Evolutionary conservation across 306 rosid genomes (phyloP).

Genomic region (Cucumis sativus): DNA sequence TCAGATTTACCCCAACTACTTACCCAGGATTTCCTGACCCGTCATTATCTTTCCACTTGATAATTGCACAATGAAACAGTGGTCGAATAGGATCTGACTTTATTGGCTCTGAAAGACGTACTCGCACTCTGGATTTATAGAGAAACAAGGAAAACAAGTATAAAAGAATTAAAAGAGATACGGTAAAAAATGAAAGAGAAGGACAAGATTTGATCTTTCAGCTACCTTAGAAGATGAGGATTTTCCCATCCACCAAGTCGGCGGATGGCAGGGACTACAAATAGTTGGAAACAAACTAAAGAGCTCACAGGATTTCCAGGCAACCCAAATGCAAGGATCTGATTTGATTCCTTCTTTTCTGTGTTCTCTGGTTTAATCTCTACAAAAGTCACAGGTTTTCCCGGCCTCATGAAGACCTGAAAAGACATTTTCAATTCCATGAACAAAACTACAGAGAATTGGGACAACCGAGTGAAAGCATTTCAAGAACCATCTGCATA

Average conservation of each 20-base stretch:
- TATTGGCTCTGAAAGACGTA: conserved; percentile 46
- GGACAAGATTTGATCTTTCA: conserved; percentile 10
- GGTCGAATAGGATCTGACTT: conserved; percentile 63
- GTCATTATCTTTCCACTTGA: conserved; percentile 66
- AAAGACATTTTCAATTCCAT: conserved; percentile 2
- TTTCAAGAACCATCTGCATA: conserved; percentile 4
- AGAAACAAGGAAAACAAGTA: background rate
- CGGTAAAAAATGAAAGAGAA: background rate
- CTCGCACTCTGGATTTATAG: conserved; percentile 44
- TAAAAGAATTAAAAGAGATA: conserved; percentile 4
- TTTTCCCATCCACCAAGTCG: conserved; percentile 71
- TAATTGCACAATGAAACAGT: conserved; percentile 61
- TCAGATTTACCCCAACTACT: conserved; percentile 17
- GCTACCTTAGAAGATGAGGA: conserved; percentile 63
- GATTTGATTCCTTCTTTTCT: conserved; percentile 17
- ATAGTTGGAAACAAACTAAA: conserved; percentile 72
- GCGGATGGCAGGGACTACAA: conserved; percentile 80
- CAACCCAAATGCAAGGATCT: conserved; percentile 69
- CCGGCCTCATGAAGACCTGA: conserved; percentile 85
- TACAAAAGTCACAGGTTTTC: conserved; percentile 81
- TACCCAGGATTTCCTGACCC: conserved; percentile 86
- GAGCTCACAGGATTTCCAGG: conserved; percentile 97
- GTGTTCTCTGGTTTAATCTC: conserved; percentile 36
- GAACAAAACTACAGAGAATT: background rate
- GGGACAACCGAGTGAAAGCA: background rate